Evolutionary conservation across 2,329 filamentous ascomycete species (phyloP).

Genomic region (Didymellaceae sp.): DNA sequence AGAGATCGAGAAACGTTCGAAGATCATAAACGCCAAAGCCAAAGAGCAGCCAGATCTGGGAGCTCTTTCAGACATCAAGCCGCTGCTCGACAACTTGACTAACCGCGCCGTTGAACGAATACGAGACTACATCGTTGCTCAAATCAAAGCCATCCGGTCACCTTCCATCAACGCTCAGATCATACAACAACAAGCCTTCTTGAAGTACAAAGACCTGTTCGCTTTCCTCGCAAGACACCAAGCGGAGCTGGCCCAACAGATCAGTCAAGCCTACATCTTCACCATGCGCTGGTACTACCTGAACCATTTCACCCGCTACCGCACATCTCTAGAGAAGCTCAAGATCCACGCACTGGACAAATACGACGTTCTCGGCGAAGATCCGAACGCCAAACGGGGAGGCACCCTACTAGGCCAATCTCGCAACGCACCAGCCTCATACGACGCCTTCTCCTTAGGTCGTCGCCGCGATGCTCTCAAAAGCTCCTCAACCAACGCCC

Average conservation of each 20-base stretch:
- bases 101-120: conserved; percentile 93
- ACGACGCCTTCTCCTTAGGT: conserved; percentile 90
- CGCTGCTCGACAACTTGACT: conserved; percentile 82
- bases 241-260: conserved; percentile 82
- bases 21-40: conserved; percentile 71
- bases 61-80: conserved; percentile 81
- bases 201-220: conserved; percentile 88
- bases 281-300: conserved; percentile 99
- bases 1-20: conserved; percentile 81
- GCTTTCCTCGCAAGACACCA: conserved; percentile 85
- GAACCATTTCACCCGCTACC: conserved; percentile 89
- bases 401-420: conserved; percentile 48
- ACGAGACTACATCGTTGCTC: conserved; percentile 89
- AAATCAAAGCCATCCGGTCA: conserved; percentile 91
- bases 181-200: conserved; percentile 90
- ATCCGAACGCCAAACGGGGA: conserved; percentile 70
- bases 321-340: conserved; percentile 81
- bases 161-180: conserved; percentile 97
- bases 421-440: conserved; percentile 61
- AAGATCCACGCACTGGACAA: conserved; percentile 84
- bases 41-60: conserved; percentile 68
- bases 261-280: conserved; percentile 91
- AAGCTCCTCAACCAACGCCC: conserved; percentile 73
- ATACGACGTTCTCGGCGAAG: conserved; percentile 81
- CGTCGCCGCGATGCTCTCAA: conserved; percentile 83